Percentiles rank a stretch among this genome's conserved stretches.
phyloP scores from a whole-genome alignment of 805 yeast species.

The Wickerhamiella hasegawae region DNA sequence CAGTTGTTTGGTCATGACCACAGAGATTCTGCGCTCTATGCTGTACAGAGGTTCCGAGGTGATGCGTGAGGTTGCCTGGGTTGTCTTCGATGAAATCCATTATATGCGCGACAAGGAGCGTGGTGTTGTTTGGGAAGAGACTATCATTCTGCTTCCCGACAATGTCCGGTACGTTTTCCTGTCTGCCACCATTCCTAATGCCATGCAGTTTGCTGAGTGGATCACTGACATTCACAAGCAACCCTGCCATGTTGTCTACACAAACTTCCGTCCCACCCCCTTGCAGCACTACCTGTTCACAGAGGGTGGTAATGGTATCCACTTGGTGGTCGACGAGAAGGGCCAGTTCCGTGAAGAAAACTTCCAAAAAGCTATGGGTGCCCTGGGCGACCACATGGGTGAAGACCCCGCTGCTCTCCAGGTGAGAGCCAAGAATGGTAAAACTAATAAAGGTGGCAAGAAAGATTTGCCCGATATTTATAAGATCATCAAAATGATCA shows the following conservation, averaged over 20 bases:
- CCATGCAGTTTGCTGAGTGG: conserved; percentile 98
- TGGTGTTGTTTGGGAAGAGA: conserved; percentile 99
- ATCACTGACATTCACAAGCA: conserved; percentile 86
- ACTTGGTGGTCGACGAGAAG: conserved; percentile 93
- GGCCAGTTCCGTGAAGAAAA: conserved; percentile 93
- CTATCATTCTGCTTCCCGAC: conserved; percentile 87
- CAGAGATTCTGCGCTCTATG: conserved; percentile 95
- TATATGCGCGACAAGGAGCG: conserved; percentile 96
- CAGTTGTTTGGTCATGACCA: conserved; percentile 95
- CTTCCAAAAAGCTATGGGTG: conserved; percentile 96
- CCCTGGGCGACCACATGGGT: conserved; percentile 66
- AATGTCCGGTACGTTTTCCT: conserved; percentile 86
- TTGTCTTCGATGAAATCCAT: conserved; percentile 94
- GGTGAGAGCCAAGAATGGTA: conserved; percentile 57
- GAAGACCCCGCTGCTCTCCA: conserved; percentile 58
- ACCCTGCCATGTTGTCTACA: conserved; percentile 97
- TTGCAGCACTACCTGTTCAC: conserved; percentile 95
- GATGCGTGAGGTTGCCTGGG: conserved; percentile 99
- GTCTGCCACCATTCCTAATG: conserved; percentile 95
- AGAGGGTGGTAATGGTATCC: conserved; percentile 97
- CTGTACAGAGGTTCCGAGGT: conserved; percentile 93
- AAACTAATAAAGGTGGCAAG: conserved; percentile 75
- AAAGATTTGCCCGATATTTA: conserved; percentile 84
- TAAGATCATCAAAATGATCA: conserved; percentile 94
- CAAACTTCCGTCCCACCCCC: conserved; percentile 98